Evolutionary conservation across 257 asterid species (phyloP).

Genomic region (Leonotis leonurus): DNA sequence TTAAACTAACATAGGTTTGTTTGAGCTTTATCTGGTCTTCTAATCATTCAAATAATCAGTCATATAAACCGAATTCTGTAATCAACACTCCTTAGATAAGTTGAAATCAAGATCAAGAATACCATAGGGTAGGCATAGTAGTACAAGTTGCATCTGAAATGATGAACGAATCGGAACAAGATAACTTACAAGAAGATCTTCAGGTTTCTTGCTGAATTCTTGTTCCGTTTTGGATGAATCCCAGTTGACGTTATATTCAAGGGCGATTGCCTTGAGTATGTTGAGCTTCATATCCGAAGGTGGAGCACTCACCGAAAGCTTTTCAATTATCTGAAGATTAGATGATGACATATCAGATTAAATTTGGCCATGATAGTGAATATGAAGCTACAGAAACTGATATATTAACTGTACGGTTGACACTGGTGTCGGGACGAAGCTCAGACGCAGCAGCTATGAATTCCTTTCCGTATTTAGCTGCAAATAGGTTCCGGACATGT

Average conservation of each 20-base stretch:
- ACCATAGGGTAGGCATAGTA: neutral
- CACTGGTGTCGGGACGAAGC: conserved; percentile 91
- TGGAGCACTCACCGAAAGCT: conserved; percentile 71
- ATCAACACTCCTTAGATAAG: neutral
- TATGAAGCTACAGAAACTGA: neutral
- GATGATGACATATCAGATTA: conserved; percentile 4
- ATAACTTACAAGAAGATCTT: conserved; percentile 82
- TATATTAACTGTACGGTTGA: conserved; percentile 81
- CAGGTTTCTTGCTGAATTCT: conserved; percentile 69
- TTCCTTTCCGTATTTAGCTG: conserved; percentile 88
- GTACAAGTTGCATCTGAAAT: neutral
- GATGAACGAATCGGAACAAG: neutral
- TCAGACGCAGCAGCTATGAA: conserved; percentile 86
- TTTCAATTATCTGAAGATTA: conserved; percentile 70
- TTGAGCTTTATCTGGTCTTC: too few relatives aligned
- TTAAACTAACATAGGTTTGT: neutral
- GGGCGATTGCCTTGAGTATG: conserved; percentile 62
- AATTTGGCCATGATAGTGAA: neutral
- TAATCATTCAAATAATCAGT: neutral
- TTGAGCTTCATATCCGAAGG: conserved; percentile 59
- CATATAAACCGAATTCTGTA: neutral
- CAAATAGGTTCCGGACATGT: conserved; percentile 67
- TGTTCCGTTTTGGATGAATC: conserved; percentile 67
- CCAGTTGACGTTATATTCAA: conserved; percentile 60
- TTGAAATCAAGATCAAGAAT: neutral